Evolutionary conservation across 768 basidiomycete species (phyloP).

Genomic region (Tubosaeta sp.): DNA sequence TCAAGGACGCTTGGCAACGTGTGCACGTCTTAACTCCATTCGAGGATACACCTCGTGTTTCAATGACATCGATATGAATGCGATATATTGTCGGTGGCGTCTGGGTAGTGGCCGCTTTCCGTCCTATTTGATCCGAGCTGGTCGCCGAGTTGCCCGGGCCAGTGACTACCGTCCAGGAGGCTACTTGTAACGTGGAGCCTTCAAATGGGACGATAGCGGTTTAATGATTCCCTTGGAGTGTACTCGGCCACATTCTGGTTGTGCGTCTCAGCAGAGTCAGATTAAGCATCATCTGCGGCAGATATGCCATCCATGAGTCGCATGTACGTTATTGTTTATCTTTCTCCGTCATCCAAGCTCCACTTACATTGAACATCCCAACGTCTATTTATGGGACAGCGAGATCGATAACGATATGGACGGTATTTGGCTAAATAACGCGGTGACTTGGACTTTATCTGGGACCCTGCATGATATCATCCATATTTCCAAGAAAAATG

Average conservation of each 20-base stretch:
- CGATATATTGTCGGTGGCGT: conserved; percentile 34
- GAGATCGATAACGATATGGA: neutral
- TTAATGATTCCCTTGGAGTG: neutral
- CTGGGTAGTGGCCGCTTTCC: neutral
- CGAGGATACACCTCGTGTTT: conserved; percentile 37
- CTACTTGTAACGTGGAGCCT: neutral
- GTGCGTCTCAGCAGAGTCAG: neutral
- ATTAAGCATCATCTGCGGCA: neutral
- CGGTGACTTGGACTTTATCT: too few species aligned
- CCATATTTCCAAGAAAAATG: too few species aligned
- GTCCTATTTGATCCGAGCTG: conserved; percentile 25
- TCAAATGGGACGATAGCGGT: neutral
- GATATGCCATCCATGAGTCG: conserved; percentile 30
- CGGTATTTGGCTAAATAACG: neutral
- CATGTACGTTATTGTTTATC: neutral
- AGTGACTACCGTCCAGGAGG: neutral
- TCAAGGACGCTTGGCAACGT: conserved; percentile 56
- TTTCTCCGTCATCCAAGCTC: neutral
- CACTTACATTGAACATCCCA: conserved; percentile 11
- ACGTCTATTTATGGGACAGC: neutral
- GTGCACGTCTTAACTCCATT: conserved; percentile 50
- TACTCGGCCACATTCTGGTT: neutral
- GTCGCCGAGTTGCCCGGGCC: conserved; percentile 47
- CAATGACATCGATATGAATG: conserved; percentile 54
- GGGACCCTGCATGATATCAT: conserved; percentile 30